Percentiles rank a stretch among this genome's conserved stretches.
Evolutionary conservation across 2,329 filamentous ascomycete species (phyloP).

Genomic region (Ascochyta rabiei): DNA sequence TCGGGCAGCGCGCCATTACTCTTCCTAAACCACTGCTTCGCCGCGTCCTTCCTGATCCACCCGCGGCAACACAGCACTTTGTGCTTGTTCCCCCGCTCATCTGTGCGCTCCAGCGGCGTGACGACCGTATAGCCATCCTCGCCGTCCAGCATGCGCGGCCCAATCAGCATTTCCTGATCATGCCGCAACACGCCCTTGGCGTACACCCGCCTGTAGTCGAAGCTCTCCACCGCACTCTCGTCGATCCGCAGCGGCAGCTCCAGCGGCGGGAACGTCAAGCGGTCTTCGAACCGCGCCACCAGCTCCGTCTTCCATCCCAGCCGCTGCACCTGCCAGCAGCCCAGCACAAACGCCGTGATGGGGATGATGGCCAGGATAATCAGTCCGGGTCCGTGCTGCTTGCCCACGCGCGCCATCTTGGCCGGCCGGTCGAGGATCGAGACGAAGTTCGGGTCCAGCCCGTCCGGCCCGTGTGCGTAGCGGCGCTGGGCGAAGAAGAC

Average conservation of each 20-base stretch:
- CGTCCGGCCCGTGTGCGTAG: constrained; percentile 52
- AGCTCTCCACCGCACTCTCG: constrained; percentile 79
- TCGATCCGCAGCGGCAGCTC: constrained; percentile 86
- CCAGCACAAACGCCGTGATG: constrained; percentile 85
- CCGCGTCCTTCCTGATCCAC: constrained; percentile 83
- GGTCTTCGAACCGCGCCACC: constrained; percentile 89
- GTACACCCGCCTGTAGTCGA: constrained; percentile 87
- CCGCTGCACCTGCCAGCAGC: constrained; percentile 94
- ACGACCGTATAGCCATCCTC: constrained; percentile 90
- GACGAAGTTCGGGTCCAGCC: constrained; percentile 75
- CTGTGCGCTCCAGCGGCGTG: constrained; percentile 81
- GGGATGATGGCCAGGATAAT: constrained; percentile 87
- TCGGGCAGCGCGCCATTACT: constrained; percentile 66
- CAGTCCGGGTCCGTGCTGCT: constrained; percentile 78
- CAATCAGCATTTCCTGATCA: constrained; percentile 95
- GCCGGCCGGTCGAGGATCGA: constrained; percentile 89
- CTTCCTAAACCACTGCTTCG: constrained; percentile 64
- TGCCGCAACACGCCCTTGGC: constrained; percentile 78
- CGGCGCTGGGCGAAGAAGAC: constrained; percentile 21
- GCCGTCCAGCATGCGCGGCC: constrained; percentile 86
- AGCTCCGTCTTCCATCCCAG: constrained; percentile 93
- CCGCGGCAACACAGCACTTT: constrained; percentile 88
- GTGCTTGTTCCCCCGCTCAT: constrained; percentile 49
- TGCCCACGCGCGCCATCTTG: constrained; percentile 75
- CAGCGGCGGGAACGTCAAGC: constrained; percentile 81